A percentile compares a stretch with the other conserved stretches of the same genome.
These are phyloP conservation scores for Balansia obtecta DNA, from an alignment of 2,329 filamentous ascomycete species.

Conservation along the genomic window DNA sequence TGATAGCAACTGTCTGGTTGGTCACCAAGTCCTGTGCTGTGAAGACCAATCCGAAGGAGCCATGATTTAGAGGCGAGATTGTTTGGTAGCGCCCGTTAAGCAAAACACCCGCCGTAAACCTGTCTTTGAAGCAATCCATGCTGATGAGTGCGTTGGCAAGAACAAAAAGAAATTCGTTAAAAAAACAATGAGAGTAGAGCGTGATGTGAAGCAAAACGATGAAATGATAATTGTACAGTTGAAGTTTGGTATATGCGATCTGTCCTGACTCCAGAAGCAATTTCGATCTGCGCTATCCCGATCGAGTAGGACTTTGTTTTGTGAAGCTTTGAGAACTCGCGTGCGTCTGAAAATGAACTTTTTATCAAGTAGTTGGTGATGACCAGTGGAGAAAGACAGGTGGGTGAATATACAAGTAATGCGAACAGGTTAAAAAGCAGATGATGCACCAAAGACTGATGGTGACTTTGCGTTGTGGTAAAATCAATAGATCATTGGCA, in stretches of 20 bases:
- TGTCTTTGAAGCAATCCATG: slow-evolving; percentile 79
- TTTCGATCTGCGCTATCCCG: background rate
- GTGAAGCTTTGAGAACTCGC: background rate
- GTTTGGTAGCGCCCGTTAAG: slow-evolving; percentile 85
- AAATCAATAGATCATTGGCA: slow-evolving; percentile 31
- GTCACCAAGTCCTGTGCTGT: slow-evolving; percentile 72
- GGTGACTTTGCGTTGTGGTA: slow-evolving; percentile 16
- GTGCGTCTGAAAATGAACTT: background rate
- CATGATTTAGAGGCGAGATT: slow-evolving; percentile 90
- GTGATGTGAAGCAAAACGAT: slow-evolving; percentile 2
- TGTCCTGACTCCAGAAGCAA: slow-evolving; percentile 1
- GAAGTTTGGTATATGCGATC: slow-evolving; percentile 9
- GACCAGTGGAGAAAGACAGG: background rate
- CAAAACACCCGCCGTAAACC: slow-evolving; percentile 66
- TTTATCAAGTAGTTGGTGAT: background rate
- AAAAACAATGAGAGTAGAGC: slow-evolving; percentile 8
- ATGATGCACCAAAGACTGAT: slow-evolving; percentile 7
- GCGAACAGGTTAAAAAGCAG: slow-evolving; percentile 12
- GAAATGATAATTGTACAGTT: slow-evolving; percentile 19
- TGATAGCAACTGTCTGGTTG: slow-evolving; percentile 78
- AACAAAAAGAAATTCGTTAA: slow-evolving; percentile 8
- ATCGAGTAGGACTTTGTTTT: background rate
- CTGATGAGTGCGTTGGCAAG: slow-evolving; percentile 4
- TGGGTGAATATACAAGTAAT: slow-evolving; percentile 23
- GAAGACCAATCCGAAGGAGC: slow-evolving; percentile 98